A percentile compares a stretch with the other conserved stretches of the same genome.
Evolutionary conservation across 176 grass and related monocot genomes (phyloP).

Genomic region (Triticum timopheevii): DNA sequence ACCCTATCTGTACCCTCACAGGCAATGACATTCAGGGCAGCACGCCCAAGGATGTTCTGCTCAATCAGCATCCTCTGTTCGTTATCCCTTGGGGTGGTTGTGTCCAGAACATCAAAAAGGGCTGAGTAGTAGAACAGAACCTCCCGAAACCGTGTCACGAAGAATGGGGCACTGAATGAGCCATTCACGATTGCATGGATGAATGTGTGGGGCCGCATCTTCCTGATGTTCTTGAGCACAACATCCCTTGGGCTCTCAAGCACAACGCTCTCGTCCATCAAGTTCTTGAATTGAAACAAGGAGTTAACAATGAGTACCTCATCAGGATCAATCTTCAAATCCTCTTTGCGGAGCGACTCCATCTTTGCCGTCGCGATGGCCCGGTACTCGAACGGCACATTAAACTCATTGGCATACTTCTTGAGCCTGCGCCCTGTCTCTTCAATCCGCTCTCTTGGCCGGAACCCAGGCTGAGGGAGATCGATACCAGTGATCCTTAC

Average conservation of each 20-base stretch:
- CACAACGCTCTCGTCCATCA: constrained; percentile 79
- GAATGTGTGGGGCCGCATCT: constrained; percentile 60
- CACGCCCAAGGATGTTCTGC: constrained; percentile 61
- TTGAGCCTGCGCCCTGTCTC: constrained; percentile 68
- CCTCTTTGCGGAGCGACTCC: constrained; percentile 52
- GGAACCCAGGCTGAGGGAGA: constrained; percentile 73
- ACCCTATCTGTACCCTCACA: constrained; percentile 78
- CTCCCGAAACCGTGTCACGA: constrained; percentile 77
- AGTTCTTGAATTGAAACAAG: constrained; percentile 56
- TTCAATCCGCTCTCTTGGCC: constrained; percentile 55
- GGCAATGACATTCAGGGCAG: constrained; percentile 66
- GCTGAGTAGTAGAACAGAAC: constrained; percentile 72
- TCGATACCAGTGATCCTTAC: constrained; percentile 74
- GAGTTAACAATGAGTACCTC: constrained; percentile 71
- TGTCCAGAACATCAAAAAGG: constrained; percentile 71
- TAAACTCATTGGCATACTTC: constrained; percentile 53
- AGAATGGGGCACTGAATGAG: constrained; percentile 79
- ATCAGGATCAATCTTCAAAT: constrained; percentile 54
- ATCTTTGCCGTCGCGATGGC: constrained; percentile 51
- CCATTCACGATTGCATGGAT: constrained; percentile 70
- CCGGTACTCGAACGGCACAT: constrained; percentile 59
- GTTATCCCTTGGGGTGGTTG: constrained; percentile 66
- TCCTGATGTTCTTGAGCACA: constrained; percentile 57
- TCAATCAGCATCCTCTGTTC: constrained; percentile 74
- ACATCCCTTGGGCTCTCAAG: constrained; percentile 72